Percentiles rank a stretch among this genome's conserved stretches.
Conservation (phyloP, 139 green algal species). For the Klebsormidium nitens region DNA sequence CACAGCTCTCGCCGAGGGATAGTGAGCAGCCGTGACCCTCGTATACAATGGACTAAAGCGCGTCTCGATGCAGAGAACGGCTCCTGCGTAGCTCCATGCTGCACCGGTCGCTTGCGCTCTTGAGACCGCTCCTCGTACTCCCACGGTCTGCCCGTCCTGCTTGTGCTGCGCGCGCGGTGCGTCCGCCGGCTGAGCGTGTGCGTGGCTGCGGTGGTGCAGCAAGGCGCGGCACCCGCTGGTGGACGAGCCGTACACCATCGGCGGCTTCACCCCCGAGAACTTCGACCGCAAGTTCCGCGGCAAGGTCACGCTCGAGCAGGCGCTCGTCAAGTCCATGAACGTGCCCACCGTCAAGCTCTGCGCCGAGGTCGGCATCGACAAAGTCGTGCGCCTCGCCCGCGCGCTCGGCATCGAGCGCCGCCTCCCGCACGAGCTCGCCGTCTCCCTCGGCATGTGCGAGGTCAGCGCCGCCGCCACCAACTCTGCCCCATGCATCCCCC, state of each 20-base stretch:
- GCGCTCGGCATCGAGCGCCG: conserved; percentile 36
- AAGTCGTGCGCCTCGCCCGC: conserved; percentile 29
- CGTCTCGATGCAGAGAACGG: too few relatives aligned
- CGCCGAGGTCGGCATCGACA: conserved; percentile 42
- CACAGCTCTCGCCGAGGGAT: conserved; percentile 42
- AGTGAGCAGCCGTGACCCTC: conserved; percentile 3
- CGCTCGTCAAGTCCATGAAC: conserved; percentile 49
- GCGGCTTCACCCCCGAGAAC: conserved; percentile 32
- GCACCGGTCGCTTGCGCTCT: too few relatives aligned
- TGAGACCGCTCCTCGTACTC: too few relatives aligned
- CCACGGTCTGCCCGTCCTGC: too few relatives aligned
- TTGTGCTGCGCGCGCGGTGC: too few relatives aligned
- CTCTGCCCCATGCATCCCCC: too few relatives aligned
- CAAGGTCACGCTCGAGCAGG: conserved; percentile 37
- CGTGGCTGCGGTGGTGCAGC: too few relatives aligned
- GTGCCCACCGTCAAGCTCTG: conserved; percentile 53
- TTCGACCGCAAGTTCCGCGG: conserved; percentile 41
- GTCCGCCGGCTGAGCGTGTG: too few relatives aligned
- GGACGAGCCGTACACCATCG: conserved; percentile 30
- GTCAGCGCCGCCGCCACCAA: too few relatives aligned
- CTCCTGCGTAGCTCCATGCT: too few relatives aligned
- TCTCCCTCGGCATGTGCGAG: conserved; percentile 49
- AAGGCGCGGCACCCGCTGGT: conserved; percentile 23
- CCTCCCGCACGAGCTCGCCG: conserved; percentile 41
- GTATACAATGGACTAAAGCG: conserved; percentile 15